A percentile compares a stretch with the other conserved stretches of the same genome.
Conservation (phyloP, 2,329 filamentous ascomycete species). For the Plenodomus tracheiphilus region DNA sequence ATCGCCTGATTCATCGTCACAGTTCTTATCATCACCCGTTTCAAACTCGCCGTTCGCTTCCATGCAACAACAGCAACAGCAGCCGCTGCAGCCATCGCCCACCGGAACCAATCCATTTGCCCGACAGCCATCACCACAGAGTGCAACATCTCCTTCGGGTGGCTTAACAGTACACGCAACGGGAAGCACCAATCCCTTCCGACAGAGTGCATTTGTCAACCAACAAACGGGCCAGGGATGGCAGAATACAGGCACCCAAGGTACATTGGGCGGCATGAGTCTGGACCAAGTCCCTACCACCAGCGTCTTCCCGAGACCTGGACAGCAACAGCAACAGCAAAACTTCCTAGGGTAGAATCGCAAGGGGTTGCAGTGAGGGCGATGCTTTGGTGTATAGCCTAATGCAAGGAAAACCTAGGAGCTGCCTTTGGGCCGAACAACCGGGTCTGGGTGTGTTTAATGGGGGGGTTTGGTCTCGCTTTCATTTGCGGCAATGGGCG, state of each 20-base stretch:
- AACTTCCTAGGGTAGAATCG: conserved; percentile 32
- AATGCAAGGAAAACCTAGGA: no score
- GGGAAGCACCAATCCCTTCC: conserved; percentile 91
- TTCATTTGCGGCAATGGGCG: neutral
- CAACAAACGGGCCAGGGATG: conserved; percentile 86
- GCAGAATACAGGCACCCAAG: conserved; percentile 73
- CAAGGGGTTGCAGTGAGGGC: neutral
- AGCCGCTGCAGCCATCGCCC: conserved; percentile 57
- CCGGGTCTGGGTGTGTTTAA: neutral
- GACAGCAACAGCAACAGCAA: conserved; percentile 42
- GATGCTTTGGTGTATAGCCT: neutral
- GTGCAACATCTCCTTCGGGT: conserved; percentile 30
- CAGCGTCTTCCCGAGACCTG: conserved; percentile 83
- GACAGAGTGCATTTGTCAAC: conserved; percentile 87
- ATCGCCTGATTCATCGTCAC: conserved; percentile 29
- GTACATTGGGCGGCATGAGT: conserved; percentile 74
- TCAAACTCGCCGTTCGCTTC: conserved; percentile 40
- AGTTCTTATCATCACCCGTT: conserved; percentile 30
- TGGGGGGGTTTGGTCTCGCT: neutral
- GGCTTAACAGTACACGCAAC: conserved; percentile 71
- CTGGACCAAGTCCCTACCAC: conserved; percentile 78
- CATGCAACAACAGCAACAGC: conserved; percentile 45
- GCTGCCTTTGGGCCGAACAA: neutral
- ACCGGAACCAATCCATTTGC: conserved; percentile 76
- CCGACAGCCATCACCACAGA: conserved; percentile 53